Base-by-base conservation (phyloP, 2,329 filamentous ascomycete species). In the Orbilia ellipsospora region DNA sequence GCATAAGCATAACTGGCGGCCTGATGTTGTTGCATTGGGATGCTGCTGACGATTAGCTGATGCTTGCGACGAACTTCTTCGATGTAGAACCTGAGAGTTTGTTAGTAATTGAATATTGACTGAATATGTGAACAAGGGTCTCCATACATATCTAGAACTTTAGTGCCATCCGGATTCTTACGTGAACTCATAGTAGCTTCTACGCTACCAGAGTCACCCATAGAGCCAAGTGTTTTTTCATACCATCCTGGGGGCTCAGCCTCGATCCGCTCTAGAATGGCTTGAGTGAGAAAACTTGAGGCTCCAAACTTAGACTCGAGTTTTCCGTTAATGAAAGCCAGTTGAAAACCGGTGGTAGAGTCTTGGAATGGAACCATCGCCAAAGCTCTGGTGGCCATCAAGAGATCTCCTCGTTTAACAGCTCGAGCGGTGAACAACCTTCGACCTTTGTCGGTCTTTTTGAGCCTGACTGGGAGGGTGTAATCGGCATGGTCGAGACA, bases 401-500 rank as follows among this genome's bases (percentile, higher is more conserved):
- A 40, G 13, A 75, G 16, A 16, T 75, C 72, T 42, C 72, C 72
- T 42, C 72, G 72, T 18, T 75, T 75, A 28, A 75, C 42, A 26
- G 68, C 72, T 15, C 72, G 60, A 7, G 72, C 36, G 1, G 72
- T 69, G 28, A 75, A 75, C 20, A 75, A 51, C 10, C 72, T 64
- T 54, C 72, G 56, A 28, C 72, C 72, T n/a, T 75, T 75, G 1
- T 59, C 51, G 1, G 72, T 75, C 52, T 75, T 75, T 45, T 75
- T 75, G 64, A 75, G 72, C 44, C 52, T 54, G 13, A 75, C 40
- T 0, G 60, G 59, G 40, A 69, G 57, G 3, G 54, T 69, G 55
- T 65, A 75, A 18, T 75, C 64, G 6, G 72, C 72, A 20, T 75
- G 45, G n/a, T 75, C 72, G 8, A 61, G 45, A 28, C 55, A 15